Conservation (phyloP, 805 yeast genomes). For the Yueomyces sinensis region DNA sequence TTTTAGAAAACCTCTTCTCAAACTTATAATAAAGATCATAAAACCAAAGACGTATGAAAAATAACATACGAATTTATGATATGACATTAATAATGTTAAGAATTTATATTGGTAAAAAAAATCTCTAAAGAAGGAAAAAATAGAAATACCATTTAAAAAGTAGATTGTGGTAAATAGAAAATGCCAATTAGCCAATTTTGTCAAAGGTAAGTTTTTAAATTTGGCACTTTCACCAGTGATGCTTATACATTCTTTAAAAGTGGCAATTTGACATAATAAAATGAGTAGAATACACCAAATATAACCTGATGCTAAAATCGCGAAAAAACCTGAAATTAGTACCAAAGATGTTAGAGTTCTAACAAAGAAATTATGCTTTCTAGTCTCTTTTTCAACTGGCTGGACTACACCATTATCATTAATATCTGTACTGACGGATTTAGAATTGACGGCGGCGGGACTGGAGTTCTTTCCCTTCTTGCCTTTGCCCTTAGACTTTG, state of each 20-base stretch:
- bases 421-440: too few species aligned
- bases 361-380: slow-evolving; percentile 41
- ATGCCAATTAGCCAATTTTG: slow-evolving; percentile 84
- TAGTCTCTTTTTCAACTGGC: too few species aligned
- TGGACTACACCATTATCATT: too few species aligned
- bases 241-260: slow-evolving; percentile 83
- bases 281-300: slow-evolving; percentile 64
- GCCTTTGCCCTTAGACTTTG: too few species aligned
- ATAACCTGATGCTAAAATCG: slow-evolving; percentile 72
- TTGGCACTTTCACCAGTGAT: slow-evolving; percentile 71
- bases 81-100: slow-evolving; percentile 47
- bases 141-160: slow-evolving; percentile 76
- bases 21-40: slow-evolving; percentile 76
- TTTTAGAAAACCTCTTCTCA: slow-evolving; percentile 77
- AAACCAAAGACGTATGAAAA: slow-evolving; percentile 77
- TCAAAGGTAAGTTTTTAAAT: slow-evolving; percentile 71
- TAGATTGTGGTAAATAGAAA: slow-evolving; percentile 77
- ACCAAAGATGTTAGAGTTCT: slow-evolving; percentile 90
- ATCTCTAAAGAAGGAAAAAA: slow-evolving; percentile 51
- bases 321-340: slow-evolving; percentile 67
- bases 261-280: slow-evolving; percentile 60
- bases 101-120: slow-evolving; percentile 25
- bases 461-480: too few species aligned
- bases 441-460: too few species aligned
- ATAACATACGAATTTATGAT: slow-evolving; percentile 78